phyloP scores from a whole-genome alignment of 164 flowering plant genomes.

The Macadamia tetraphylla region DNA sequence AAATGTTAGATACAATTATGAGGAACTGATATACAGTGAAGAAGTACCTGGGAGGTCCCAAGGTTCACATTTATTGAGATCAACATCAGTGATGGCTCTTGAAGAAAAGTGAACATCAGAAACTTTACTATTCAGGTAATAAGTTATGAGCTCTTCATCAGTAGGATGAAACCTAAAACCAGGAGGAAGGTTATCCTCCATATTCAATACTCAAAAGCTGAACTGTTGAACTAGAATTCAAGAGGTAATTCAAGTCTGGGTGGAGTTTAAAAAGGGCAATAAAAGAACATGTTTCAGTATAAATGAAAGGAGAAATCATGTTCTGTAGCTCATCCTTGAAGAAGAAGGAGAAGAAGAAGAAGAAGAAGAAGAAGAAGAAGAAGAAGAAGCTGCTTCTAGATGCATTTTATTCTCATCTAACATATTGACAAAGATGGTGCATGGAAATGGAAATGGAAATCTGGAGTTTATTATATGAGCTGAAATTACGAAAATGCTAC shows the following conservation, averaged over 20 bases:
- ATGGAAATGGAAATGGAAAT: background rate
- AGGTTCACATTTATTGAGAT: constrained; percentile 81
- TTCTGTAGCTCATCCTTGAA: constrained; percentile 9
- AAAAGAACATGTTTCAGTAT: background rate
- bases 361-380: no score
- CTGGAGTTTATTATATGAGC: no score
- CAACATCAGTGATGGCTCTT: constrained; percentile 62
- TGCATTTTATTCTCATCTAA: constrained; percentile 9
- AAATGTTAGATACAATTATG: background rate
- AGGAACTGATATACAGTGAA: background rate
- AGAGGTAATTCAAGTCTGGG: no score
- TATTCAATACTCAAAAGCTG: background rate
- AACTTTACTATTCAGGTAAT: constrained; percentile 61
- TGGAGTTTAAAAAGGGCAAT: no score
- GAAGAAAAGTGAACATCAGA: constrained; percentile 50
- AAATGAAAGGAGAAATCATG: background rate
- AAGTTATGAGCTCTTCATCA: constrained; percentile 82
- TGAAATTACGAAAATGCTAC: no score
- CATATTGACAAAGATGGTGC: constrained; percentile 21
- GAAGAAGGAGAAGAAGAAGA: no score
- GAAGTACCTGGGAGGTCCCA: constrained; percentile 86
- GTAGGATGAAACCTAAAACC: constrained; percentile 90
- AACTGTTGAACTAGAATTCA: no score
- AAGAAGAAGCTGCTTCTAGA: background rate
- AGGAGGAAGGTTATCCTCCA: constrained; percentile 81